Conservation (phyloP, 2,329 filamentous ascomycete genomes). For the Aureobasidium melanogenum region DNA sequence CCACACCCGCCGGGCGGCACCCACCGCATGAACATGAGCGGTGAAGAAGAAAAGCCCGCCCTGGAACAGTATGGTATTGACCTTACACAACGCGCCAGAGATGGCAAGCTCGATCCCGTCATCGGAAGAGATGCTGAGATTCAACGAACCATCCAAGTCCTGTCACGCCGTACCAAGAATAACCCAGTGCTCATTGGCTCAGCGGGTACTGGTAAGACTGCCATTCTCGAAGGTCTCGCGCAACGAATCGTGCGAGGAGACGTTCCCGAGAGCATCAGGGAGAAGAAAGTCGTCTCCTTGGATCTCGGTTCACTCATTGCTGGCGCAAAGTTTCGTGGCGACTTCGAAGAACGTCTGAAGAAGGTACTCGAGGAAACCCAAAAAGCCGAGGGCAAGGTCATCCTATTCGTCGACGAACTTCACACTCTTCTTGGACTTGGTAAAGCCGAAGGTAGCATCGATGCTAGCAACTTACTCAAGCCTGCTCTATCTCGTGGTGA, state of each 20-base stretch:
- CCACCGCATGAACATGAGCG: constrained; percentile 83
- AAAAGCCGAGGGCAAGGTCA: constrained; percentile 78
- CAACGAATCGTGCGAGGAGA: constrained; percentile 85
- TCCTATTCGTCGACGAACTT: constrained; percentile 90
- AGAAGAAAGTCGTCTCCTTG: constrained; percentile 79
- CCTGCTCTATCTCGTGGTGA: constrained; percentile 88
- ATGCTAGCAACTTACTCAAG: constrained; percentile 90
- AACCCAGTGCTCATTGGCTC: constrained; percentile 90
- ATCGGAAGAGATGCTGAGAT: constrained; percentile 91
- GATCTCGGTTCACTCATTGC: constrained; percentile 91
- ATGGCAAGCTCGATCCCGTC: constrained; percentile 89
- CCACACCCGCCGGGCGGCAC: constrained; percentile 87
- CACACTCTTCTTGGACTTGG: constrained; percentile 87
- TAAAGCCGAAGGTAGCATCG: constrained; percentile 92
- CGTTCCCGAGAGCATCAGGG: constrained; percentile 91
- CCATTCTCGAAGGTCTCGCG: constrained; percentile 82
- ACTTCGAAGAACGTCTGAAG: constrained; percentile 92
- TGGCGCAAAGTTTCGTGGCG: constrained; percentile 88
- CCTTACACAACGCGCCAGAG: constrained; percentile 72
- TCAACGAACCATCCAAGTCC: constrained; percentile 84
- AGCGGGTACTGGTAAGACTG: constrained; percentile 88
- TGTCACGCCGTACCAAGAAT: constrained; percentile 90
- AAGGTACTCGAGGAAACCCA: constrained; percentile 85
- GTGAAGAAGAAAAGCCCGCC: constrained; percentile 69
- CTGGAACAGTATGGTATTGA: constrained; percentile 88